A percentile compares a stretch with the other conserved stretches of the same genome.
Evolutionary conservation across 192 early-diverging fungal species (phyloP).

Genomic region (Podila verticillata): DNA sequence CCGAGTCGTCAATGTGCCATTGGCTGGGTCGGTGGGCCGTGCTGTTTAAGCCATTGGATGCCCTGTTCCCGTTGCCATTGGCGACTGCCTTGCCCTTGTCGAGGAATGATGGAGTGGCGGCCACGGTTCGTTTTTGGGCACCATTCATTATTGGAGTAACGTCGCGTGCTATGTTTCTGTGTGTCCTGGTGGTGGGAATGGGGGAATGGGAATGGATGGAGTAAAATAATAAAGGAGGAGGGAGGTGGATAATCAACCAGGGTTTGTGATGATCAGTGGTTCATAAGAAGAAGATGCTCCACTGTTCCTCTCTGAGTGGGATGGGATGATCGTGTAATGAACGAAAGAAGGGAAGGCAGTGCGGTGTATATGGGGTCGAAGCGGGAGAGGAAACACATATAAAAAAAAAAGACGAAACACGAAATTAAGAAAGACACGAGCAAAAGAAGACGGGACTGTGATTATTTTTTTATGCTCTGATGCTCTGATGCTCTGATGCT

Average conservation of each 20-base stretch:
- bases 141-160: background rate
- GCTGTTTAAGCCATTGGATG: background rate
- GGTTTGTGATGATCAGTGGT: background rate
- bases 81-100: background rate
- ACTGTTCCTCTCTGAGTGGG: background rate
- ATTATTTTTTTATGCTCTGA: background rate
- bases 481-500: no score
- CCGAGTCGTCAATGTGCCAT: constrained; percentile 12
- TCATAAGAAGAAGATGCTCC: background rate
- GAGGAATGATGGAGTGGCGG: background rate
- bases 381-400: background rate
- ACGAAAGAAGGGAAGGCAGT: background rate
- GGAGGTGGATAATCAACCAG: no score
- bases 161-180: background rate
- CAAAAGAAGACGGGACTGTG: background rate
- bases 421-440: background rate
- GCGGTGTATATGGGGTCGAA: constrained; percentile 3
- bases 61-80: background rate
- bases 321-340: background rate
- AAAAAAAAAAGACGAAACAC: constrained; percentile 1
- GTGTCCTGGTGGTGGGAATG: background rate
- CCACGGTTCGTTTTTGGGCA: constrained; percentile 1
- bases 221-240: no score
- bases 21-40: background rate
- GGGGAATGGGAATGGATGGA: background rate